phyloP scores from a whole-genome alignment of 805 yeast species.

The Debaryomyces maramus region DNA sequence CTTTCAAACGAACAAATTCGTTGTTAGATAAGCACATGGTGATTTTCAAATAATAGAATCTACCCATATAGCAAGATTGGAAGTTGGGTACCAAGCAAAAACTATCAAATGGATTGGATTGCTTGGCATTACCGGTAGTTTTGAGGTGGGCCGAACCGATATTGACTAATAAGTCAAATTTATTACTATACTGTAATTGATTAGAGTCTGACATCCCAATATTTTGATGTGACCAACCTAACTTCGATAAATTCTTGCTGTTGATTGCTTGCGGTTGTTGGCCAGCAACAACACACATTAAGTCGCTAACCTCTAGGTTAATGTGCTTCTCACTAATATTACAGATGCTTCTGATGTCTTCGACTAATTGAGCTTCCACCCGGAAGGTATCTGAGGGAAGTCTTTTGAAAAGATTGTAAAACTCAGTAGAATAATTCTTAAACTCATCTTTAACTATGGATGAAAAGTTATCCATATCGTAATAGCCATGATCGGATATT shows the following conservation, averaged over 20 bases:
- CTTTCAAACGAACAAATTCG: conserved; percentile 22
- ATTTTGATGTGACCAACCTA: background rate
- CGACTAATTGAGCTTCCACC: conserved; percentile 28
- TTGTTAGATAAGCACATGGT: conserved; percentile 20
- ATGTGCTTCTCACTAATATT: conserved; percentile 25
- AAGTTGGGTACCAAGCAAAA: conserved; percentile 38
- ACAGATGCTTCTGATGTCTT: conserved; percentile 31
- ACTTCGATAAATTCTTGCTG: conserved; percentile 6
- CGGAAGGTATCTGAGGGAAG: conserved; percentile 26
- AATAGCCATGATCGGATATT: conserved; percentile 1
- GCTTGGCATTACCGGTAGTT: background rate
- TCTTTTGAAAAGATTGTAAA: conserved; percentile 16
- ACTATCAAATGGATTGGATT: conserved; percentile 16
- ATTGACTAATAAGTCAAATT: conserved; percentile 5
- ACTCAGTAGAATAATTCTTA: conserved; percentile 17
- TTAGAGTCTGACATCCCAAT: background rate
- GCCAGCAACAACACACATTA: conserved; percentile 13
- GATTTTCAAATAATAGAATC: conserved; percentile 33
- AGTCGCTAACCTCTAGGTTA: conserved; percentile 21
- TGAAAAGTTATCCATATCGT: conserved; percentile 25
- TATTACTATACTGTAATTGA: background rate
- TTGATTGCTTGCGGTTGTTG: background rate
- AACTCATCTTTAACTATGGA: conserved; percentile 24
- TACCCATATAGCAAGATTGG: conserved; percentile 33
- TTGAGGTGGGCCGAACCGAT: conserved; percentile 6